Evolutionary conservation across 495 filamentous ascomycete species (phyloP).

Genomic region (Penicillium lagena): DNA sequence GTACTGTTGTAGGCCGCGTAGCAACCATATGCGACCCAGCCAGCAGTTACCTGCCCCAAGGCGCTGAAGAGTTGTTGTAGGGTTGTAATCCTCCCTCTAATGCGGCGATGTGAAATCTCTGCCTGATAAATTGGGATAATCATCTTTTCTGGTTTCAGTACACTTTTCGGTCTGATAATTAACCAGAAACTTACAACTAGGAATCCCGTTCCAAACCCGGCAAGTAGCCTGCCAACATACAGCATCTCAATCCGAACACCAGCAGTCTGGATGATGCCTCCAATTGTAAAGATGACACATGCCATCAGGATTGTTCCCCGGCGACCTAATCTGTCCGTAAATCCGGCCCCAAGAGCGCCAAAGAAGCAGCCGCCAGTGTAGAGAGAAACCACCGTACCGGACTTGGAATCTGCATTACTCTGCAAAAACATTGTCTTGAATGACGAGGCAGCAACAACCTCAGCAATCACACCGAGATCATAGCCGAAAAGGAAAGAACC

Average conservation of each 20-base stretch:
- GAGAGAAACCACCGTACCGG: slow-evolving; percentile 53
- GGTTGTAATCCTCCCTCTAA: slow-evolving; percentile 12
- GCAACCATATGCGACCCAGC: slow-evolving; percentile 16
- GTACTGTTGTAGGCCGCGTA: slow-evolving; percentile 39
- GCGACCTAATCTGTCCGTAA: slow-evolving; percentile 1
- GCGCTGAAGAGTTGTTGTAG: slow-evolving; percentile 18
- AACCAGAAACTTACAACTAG: slow-evolving; percentile 21
- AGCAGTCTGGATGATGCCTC: slow-evolving; percentile 4
- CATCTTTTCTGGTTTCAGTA: slow-evolving; percentile 1
- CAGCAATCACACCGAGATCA: slow-evolving; percentile 44
- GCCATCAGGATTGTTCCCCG: slow-evolving; percentile 19
- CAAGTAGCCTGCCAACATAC: slow-evolving; percentile 15
- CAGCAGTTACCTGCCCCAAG: slow-evolving; percentile 11
- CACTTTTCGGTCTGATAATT: too few species aligned
- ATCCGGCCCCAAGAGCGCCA: slow-evolving; percentile 6
- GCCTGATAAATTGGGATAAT: slow-evolving; percentile 18
- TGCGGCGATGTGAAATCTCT: slow-evolving; percentile 14
- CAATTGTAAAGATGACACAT: slow-evolving; percentile 16
- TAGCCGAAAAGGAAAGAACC: slow-evolving; percentile 47
- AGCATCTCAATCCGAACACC: background rate
- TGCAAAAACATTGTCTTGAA: slow-evolving; percentile 5
- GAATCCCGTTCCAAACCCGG: slow-evolving; percentile 42
- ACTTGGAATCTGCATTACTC: slow-evolving; percentile 33
- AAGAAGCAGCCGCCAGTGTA: slow-evolving; percentile 39
- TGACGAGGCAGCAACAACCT: slow-evolving; percentile 21